phyloP scores from a whole-genome alignment of 352 stramenopile genomes.

The Blastocystis sp. region DNA sequence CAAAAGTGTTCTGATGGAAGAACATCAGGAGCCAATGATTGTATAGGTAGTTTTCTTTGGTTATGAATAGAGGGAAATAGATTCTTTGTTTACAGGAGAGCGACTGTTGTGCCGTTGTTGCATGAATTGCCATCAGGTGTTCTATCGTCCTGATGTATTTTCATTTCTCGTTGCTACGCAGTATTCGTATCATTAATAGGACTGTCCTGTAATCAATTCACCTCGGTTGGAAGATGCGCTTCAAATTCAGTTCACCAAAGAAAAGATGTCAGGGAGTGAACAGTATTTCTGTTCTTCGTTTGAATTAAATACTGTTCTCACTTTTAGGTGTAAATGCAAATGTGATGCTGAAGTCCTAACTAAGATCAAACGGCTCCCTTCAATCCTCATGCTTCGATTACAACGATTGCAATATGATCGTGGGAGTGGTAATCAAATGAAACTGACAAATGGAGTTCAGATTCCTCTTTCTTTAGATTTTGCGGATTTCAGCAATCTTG shows the following conservation, averaged over 20 bases:
- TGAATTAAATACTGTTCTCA: neutral
- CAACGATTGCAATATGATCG: conserved; percentile 49
- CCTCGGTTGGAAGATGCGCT: conserved; percentile 55
- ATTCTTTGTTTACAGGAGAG: conserved; percentile 27
- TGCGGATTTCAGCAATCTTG: conserved; percentile 13
- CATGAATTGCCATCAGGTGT: conserved; percentile 40
- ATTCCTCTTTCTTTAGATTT: conserved; percentile 38
- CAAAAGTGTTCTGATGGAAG: neutral
- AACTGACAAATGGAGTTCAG: conserved; percentile 59
- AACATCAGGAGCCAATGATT: neutral
- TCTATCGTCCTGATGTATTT: conserved; percentile 53
- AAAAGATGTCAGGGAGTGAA: conserved; percentile 39
- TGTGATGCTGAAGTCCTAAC: conserved; percentile 58
- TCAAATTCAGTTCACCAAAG: conserved; percentile 36
- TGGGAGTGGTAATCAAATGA: conserved; percentile 43
- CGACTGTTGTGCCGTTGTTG: conserved; percentile 55
- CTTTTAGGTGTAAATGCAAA: conserved; percentile 26
- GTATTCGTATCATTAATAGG: neutral
- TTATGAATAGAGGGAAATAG: neutral
- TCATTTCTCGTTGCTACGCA: conserved; percentile 20
- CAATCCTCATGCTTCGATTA: conserved; percentile 31
- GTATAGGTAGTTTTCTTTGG: neutral
- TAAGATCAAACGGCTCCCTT: neutral
- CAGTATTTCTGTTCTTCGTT: conserved; percentile 61
- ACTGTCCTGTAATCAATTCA: conserved; percentile 46